phyloP scores from a whole-genome alignment of 345 rosid genomes.

The Sapria himalayana region DNA sequence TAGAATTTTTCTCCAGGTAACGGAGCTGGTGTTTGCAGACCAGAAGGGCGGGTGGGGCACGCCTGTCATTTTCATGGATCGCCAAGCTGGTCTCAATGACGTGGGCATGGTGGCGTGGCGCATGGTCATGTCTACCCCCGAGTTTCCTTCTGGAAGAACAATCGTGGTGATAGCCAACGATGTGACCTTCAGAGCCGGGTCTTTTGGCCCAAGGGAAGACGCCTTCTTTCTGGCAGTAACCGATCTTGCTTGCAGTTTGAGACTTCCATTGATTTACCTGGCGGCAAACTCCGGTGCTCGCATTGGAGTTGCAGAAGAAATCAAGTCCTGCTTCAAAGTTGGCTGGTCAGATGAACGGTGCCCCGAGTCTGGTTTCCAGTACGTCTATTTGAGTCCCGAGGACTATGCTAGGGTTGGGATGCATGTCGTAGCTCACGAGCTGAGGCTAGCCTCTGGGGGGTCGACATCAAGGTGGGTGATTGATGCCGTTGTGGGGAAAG shows the following conservation, averaged over 20 bases:
- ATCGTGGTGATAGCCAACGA: slow-evolving; percentile 70
- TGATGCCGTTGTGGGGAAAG: slow-evolving; percentile 86
- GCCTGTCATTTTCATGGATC: slow-evolving; percentile 39
- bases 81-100: slow-evolving; percentile 60
- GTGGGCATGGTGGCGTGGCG: slow-evolving; percentile 97
- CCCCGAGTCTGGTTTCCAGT: slow-evolving; percentile 91
- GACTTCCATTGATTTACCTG: slow-evolving; percentile 80
- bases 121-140: slow-evolving; percentile 82
- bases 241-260: slow-evolving; percentile 75
- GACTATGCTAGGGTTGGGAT: slow-evolving; percentile 50
- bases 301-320: slow-evolving; percentile 92
- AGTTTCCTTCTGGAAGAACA: slow-evolving; percentile 85
- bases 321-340: slow-evolving; percentile 68
- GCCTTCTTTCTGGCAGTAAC: slow-evolving; percentile 90
- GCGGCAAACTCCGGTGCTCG: slow-evolving; percentile 99
- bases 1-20: slow-evolving; percentile 30
- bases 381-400: slow-evolving; percentile 60
- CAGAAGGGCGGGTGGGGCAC: slow-evolving; percentile 47
- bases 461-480: slow-evolving; percentile 85
- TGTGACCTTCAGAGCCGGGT: slow-evolving; percentile 93
- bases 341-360: slow-evolving; percentile 79
- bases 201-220: slow-evolving; percentile 96
- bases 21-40: slow-evolving; percentile 66
- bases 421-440: slow-evolving; percentile 74
- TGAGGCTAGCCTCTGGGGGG: slow-evolving; percentile 60